Evolutionary conservation across 2,329 filamentous ascomycete species (phyloP), one percentile per base, ranked within the genome.

Genomic region (Stachybotrys echinatus): DNA sequence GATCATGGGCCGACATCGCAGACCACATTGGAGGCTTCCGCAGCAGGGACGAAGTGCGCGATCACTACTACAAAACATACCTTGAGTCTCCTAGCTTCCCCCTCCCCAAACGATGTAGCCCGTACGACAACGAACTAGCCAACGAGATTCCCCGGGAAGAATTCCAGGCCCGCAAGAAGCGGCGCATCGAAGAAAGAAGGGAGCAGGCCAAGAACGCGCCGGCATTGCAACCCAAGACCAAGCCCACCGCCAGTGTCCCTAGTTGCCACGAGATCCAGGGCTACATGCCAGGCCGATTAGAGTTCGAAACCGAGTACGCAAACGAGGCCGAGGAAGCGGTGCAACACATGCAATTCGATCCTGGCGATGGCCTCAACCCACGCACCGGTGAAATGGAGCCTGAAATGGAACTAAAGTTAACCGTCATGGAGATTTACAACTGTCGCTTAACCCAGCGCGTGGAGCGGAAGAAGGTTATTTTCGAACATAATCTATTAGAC

Each of bases 311-410:
- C 0, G 94, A 99, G 62, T 94, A 96, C 65, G 89, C 92, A 62
- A 99, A 99, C 62, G 94, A 99, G 62, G 94, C 94, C 1, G 94
- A 99, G 72, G 95, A 97, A 70, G 92, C 92, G 0, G 94, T 99
- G 2, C 94, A 99, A 66, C 85, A 95, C 55, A 97, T 99, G 92
- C 88, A 95, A 55, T 99, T 99, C 62, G 92, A 97, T 50, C 92
- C 94, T 0, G 94, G 94, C 22, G 92, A 96, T 69, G 94, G 94
- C 50, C 77, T 95, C 57, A 95, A 96, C 62, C 85, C 88, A 1
- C 74, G 79, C 3, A 96, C 91, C 0, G 88, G 89, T 53, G 87
- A 95, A 63, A 76, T 95, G 51, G 94, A 99, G 60, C 91, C 94
- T 1, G 94, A 99, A 68, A 95, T 96, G 79, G 92, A 96, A 56